Conservation (phyloP, 768 basidiomycete species). For the Mycena galericulata region DNA sequence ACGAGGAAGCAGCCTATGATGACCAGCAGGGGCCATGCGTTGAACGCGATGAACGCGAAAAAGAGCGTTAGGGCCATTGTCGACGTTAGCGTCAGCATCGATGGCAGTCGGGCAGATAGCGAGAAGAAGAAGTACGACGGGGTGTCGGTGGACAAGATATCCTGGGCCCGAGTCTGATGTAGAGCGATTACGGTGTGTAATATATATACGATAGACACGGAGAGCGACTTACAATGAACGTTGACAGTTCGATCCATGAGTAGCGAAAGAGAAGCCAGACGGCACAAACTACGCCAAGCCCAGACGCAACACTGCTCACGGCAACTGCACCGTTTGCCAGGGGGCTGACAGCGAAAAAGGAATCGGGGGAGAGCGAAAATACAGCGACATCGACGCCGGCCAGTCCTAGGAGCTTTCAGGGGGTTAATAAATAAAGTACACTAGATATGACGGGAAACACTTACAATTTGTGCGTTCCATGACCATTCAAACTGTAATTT, state of each 20-base stretch:
- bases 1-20: conserved; percentile 67
- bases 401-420: conserved; percentile 65
- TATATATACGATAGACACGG: not conserved
- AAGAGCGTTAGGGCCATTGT: conserved; percentile 70
- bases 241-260: conserved; percentile 60
- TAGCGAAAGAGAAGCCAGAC: conserved; percentile 78
- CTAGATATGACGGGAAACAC: conserved; percentile 35
- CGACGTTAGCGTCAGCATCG: conserved; percentile 69
- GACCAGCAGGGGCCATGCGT: conserved; percentile 73
- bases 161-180: conserved; percentile 59
- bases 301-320: conserved; percentile 68
- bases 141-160: conserved; percentile 47
- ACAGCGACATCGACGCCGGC: conserved; percentile 70
- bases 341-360: conserved; percentile 61
- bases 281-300: conserved; percentile 71
- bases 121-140: conserved; percentile 78
- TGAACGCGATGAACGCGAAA: conserved; percentile 70
- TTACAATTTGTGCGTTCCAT: conserved; percentile 70
- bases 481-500: conserved; percentile 73
- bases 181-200: no score
- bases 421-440: not conserved
- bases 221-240: conserved; percentile 61
- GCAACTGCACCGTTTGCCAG: conserved; percentile 66
- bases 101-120: conserved; percentile 72
- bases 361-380: conserved; percentile 69